phyloP scores from a whole-genome alignment of 2,329 filamentous ascomycete genomes.

The Aspergillus ibericus region DNA sequence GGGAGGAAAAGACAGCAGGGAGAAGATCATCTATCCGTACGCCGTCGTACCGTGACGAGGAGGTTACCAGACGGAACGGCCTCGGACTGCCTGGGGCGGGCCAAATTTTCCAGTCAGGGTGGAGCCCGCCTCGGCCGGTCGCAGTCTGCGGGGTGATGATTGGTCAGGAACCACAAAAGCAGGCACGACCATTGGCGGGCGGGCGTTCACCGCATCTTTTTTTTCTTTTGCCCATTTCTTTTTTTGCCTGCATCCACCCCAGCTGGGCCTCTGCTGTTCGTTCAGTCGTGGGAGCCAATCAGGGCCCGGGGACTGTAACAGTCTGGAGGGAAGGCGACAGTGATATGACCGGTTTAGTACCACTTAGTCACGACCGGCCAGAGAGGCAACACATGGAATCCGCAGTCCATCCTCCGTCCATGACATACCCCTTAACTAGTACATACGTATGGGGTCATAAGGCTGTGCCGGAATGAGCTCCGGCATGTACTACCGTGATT shows the following conservation, averaged over 20 bases:
- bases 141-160: constrained; percentile 17
- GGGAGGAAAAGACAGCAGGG: constrained; percentile 24
- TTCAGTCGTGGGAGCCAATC: constrained; percentile 13
- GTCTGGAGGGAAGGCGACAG: background rate
- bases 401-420: background rate
- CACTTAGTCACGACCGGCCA: constrained; percentile 4
- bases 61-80: constrained; percentile 18
- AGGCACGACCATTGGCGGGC: constrained; percentile 26
- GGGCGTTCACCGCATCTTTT: constrained; percentile 37
- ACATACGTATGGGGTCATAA: background rate
- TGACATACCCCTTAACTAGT: background rate
- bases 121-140: constrained; percentile 20
- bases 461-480: background rate
- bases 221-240: constrained; percentile 13
- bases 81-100: constrained; percentile 21
- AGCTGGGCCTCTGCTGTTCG: background rate
- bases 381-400: constrained; percentile 8
- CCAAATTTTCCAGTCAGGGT: constrained; percentile 29
- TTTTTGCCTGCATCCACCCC: constrained; percentile 11
- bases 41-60: constrained; percentile 16
- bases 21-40: constrained; percentile 19
- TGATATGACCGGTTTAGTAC: constrained; percentile 2
- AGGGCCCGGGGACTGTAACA: constrained; percentile 2
- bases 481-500: background rate
- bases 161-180: constrained; percentile 21